These are phyloP conservation scores for Fusarium coffeatum DNA, from an alignment of 2,329 filamentous ascomycete genomes.

Conservation along the genomic window DNA sequence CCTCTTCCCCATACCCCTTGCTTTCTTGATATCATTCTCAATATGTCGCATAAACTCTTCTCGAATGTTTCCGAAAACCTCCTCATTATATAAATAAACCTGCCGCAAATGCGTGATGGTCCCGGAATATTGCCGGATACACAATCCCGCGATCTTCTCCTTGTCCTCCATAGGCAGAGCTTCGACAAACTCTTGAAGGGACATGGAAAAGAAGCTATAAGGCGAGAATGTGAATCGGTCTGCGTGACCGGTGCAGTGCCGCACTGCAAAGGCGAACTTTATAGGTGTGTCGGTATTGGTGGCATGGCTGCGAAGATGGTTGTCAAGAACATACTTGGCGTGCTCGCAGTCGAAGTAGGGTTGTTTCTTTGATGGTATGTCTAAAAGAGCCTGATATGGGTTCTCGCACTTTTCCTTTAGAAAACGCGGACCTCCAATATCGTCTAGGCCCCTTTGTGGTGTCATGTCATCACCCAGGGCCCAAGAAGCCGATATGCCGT, in stretches of 20 bases:
- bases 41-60: slow-evolving; percentile 7
- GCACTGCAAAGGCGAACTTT: slow-evolving; percentile 13
- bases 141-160: slow-evolving; percentile 8
- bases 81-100: slow-evolving; percentile 29
- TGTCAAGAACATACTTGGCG: neutral
- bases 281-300: neutral
- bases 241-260: neutral
- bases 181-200: slow-evolving; percentile 13
- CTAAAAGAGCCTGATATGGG: neutral
- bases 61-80: slow-evolving; percentile 16
- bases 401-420: neutral
- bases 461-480: neutral
- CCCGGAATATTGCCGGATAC: slow-evolving; percentile 8
- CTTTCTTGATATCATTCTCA: slow-evolving; percentile 10
- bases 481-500: neutral
- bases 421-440: neutral
- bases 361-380: neutral
- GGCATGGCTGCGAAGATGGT: slow-evolving; percentile 3
- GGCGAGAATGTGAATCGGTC: neutral
- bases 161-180: slow-evolving; percentile 26
- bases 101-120: neutral
- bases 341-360: neutral
- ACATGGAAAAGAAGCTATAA: slow-evolving; percentile 7
- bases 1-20: neutral
- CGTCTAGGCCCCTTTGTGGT: neutral